A percentile compares a stretch with the other conserved stretches of the same genome.
phyloP scores from a whole-genome alignment of 108 stramenopile genomes.

The Cyclostephanos tholiformis region DNA sequence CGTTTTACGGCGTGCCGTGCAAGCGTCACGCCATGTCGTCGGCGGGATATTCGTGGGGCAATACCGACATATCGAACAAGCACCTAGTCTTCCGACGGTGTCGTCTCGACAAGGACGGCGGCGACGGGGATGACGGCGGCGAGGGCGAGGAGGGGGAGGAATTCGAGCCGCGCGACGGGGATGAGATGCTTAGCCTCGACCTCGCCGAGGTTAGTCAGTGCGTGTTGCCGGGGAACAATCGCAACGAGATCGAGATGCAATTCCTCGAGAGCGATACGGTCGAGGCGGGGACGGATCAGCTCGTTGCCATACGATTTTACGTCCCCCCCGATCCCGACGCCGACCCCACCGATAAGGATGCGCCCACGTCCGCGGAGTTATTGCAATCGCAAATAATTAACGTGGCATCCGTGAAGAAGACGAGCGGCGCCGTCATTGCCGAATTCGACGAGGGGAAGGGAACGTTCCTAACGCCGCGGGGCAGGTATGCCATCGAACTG shows the following conservation, averaged over 20 bases:
- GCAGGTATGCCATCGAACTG: constrained; percentile 94
- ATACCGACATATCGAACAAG: constrained; percentile 69
- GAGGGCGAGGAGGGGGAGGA: constrained; percentile 89
- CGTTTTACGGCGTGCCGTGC: constrained; percentile 56
- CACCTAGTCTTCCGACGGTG: constrained; percentile 83
- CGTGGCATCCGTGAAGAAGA: constrained; percentile 86
- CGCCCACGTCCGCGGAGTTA: constrained; percentile 72
- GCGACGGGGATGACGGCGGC: constrained; percentile 51
- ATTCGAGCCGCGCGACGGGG: constrained; percentile 80
- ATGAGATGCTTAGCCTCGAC: constrained; percentile 87
- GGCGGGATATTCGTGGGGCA: constrained; percentile 77
- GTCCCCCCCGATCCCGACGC: constrained; percentile 90
- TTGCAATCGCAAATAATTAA: constrained; percentile 81
- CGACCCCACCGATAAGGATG: constrained; percentile 79
- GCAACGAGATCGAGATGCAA: constrained; percentile 91
- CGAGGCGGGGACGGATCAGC: constrained; percentile 86
- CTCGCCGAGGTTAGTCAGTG: constrained; percentile 86
- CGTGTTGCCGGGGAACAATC: constrained; percentile 88
- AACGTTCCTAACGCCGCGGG: constrained; percentile 96
- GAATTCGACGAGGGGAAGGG: constrained; percentile 90
- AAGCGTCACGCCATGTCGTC: constrained; percentile 69
- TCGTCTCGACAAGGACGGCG: constrained; percentile 74
- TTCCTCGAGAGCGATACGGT: constrained; percentile 89
- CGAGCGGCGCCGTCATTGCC: constrained; percentile 90
- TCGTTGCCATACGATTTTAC: constrained; percentile 91